Percentiles rank a stretch among this genome's conserved stretches.
phyloP scores from a whole-genome alignment of 768 basidiomycete genomes.

The Kwoniella heveanensis region DNA sequence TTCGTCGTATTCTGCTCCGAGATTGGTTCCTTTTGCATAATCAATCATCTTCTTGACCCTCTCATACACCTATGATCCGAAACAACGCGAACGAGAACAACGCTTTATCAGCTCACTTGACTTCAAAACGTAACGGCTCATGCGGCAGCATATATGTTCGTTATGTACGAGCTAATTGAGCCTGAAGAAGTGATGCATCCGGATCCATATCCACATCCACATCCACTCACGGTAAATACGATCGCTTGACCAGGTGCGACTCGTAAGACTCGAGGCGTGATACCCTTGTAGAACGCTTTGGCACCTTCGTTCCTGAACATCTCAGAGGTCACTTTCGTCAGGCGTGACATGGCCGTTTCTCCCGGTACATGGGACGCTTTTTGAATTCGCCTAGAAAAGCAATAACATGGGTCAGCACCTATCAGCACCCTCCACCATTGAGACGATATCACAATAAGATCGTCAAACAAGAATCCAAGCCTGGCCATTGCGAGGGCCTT shows the following conservation, averaged over 20 bases:
- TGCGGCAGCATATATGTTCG: no score
- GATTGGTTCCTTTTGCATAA: constrained; percentile 57
- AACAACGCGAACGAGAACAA: no score
- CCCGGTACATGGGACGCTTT: constrained; percentile 75
- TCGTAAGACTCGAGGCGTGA: constrained; percentile 90
- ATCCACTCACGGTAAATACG: constrained; percentile 81
- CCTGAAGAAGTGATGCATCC: no score
- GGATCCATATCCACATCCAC: no score
- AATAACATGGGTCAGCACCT: no score
- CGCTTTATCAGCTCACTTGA: no score
- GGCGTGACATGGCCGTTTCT: constrained; percentile 75
- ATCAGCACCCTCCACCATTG: no score
- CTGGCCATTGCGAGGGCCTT: no score
- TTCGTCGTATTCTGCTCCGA: constrained; percentile 38
- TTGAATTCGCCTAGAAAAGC: constrained; percentile 74
- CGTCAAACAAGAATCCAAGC: no score
- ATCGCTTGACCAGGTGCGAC: constrained; percentile 93
- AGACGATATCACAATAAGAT: no score
- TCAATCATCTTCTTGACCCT: constrained; percentile 76
- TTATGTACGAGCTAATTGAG: no score
- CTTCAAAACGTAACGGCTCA: no score
- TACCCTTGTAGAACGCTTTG: constrained; percentile 94
- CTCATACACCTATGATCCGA: constrained; percentile 84
- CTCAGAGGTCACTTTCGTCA: constrained; percentile 76
- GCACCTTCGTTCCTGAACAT: constrained; percentile 93